A percentile compares a stretch with the other conserved stretches of the same genome.
Conservation (phyloP, 345 rosid species). For the Camelina sativa region DNA sequence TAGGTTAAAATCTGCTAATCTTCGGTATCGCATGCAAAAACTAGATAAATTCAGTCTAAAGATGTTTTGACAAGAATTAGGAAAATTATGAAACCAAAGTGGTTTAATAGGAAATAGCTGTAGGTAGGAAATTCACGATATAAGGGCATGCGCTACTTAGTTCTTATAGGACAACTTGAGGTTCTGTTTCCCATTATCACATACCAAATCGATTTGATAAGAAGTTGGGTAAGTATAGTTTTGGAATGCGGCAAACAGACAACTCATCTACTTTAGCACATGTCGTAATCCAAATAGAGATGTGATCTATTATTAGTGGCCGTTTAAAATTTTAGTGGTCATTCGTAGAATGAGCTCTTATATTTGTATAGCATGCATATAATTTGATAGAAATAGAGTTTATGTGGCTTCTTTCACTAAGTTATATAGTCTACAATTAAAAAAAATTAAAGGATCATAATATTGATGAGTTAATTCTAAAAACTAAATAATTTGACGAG, state of each 20-base stretch:
- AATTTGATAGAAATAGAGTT: slow-evolving; percentile 13
- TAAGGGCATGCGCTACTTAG: slow-evolving; percentile 8
- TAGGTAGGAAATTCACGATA: background rate
- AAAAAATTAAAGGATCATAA: background rate
- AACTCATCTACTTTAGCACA: slow-evolving; percentile 37
- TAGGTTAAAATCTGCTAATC: background rate
- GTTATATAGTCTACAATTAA: background rate
- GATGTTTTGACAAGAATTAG: background rate
- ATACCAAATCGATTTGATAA: slow-evolving; percentile 30
- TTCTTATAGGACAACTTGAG: slow-evolving; percentile 26
- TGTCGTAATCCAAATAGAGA: slow-evolving; percentile 31
- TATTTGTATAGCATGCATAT: background rate
- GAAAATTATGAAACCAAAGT: background rate
- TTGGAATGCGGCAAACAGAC: slow-evolving; percentile 29
- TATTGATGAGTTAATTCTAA: background rate
- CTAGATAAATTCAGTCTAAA: background rate
- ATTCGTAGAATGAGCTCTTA: background rate
- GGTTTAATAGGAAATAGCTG: slow-evolving; percentile 8
- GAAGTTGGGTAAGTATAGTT: slow-evolving; percentile 36
- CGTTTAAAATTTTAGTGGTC: slow-evolving; percentile 21
- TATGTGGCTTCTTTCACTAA: slow-evolving; percentile 19
- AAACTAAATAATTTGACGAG: background rate
- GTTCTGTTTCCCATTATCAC: slow-evolving; percentile 30
- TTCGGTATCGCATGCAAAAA: background rate
- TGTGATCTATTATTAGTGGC: slow-evolving; percentile 1